A percentile compares a stretch with the other conserved stretches of the same genome.
Conservation (phyloP, 192 early-diverging fungal genomes). For the Backusella liffmaniae region DNA sequence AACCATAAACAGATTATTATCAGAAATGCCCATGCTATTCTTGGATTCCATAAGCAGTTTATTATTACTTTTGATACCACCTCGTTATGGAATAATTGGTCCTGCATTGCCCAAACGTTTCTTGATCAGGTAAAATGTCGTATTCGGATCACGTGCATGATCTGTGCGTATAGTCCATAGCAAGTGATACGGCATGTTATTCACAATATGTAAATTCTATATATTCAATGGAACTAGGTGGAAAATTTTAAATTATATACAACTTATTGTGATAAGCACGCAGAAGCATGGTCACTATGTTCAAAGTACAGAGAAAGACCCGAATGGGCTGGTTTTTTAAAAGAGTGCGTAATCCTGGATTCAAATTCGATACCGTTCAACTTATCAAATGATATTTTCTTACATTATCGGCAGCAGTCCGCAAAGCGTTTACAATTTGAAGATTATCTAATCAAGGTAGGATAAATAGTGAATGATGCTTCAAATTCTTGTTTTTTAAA, state of each 20-base stretch:
- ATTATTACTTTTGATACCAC: conserved; percentile 16
- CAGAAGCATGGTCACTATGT: conserved; percentile 19
- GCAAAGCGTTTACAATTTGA: conserved; percentile 28
- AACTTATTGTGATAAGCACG: conserved; percentile 24
- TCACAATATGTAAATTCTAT: neutral
- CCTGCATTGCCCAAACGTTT: conserved; percentile 20
- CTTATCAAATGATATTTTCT: neutral
- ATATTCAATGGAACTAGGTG: conserved; percentile 2
- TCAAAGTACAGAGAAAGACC: conserved; percentile 23
- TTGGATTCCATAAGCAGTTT: conserved; percentile 19
- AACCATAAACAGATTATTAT: conserved; percentile 18
- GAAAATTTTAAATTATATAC: conserved; percentile 19
- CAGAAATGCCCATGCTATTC: conserved; percentile 23
- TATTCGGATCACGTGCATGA: neutral
- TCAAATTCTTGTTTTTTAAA: neutral
- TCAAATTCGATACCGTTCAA: neutral
- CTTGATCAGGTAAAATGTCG: conserved; percentile 22
- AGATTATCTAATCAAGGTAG: conserved; percentile 39
- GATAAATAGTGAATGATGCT: neutral
- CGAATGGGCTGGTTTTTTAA: conserved; percentile 29
- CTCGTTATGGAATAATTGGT: conserved; percentile 3
- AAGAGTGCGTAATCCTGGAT: conserved; percentile 13
- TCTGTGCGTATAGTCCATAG: neutral
- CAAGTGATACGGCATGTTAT: neutral
- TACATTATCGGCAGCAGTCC: neutral